Base-by-base conservation (phyloP, 2,329 filamentous ascomycete species). In the Thelonectria blattea region DNA sequence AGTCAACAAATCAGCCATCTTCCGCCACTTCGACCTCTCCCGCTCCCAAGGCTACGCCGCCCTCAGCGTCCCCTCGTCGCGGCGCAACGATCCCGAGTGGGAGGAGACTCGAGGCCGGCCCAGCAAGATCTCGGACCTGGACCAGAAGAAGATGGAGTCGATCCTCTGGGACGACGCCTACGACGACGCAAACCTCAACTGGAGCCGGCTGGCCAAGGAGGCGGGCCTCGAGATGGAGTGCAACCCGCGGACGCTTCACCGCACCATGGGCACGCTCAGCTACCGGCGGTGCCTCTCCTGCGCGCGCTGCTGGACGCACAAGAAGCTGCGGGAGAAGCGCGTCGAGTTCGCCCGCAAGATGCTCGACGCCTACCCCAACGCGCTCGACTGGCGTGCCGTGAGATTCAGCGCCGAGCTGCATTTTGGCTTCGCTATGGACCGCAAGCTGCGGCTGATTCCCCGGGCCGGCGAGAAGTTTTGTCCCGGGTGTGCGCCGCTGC, bases 1-100 rank as follows among this genome's bases (percentile, higher is more conserved):
- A 2, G 74, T 77, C 53, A 77, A 78, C 70, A 77, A 77, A 66
- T 73, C 73, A 32, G 74, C 75, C 67, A 76, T 78, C 60, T 77
- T 78, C 61, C 70, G 74, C 32, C 75, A 78, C 63, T 77, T 78
- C 67, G 73, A 73, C 18, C 69, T 78, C 14, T 75, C 75, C 30
- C 74, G 75, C 0, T 76, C 75, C 2, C 75, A 77, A 58, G 75
- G 75, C 37, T 77, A 77, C 55, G 72, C 74, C 32, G 75, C 75
- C 2, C 64, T 77, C n/a, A 76, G 64, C 61, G 64, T 71, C 18
- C 70, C 73, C 10, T 66, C 73, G 8, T 71, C 73, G 37, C 71
- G 72, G 65, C 70, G 74, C 37, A 73, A 75, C 51, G 74, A 77
- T 52, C 75, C 75, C 3, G 75, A 74, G 61, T 77, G 75, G 74